Base-by-base conservation (phyloP, 129 eudicot genomes). In the Saposhnikovia divaricata region DNA sequence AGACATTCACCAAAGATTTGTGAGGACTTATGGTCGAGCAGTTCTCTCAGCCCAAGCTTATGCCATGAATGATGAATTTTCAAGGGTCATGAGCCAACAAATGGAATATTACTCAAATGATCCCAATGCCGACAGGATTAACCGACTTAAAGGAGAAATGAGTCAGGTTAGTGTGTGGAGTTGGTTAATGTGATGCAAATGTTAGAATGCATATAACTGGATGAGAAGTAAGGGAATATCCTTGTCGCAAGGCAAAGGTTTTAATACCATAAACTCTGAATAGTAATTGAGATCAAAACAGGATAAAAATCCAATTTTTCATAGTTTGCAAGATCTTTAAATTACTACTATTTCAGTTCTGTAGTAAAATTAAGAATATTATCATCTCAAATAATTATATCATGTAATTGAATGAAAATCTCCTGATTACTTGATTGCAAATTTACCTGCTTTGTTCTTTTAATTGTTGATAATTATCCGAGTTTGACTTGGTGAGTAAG, bases 31-130 rank as follows among this genome's bases (percentile, higher is more conserved):
- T 81, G 97, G 97, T n/a, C 87, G 97, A 42, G 89, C 92, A 51
- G 97, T 95, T 50, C 84, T 90, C 79, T 82, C 97, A 45, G 97
- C 99, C 23, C 96, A 93, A 70, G 94, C 99, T 76, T 95, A 95
- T 84, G 96, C 90, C 48, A 95, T 95, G 97, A 95, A 95, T 86
- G 99, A 92, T 81, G 99, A 95, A 77, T 95, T 95, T 83, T 95
- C 97, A 31, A 87, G 99, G 87, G 95, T 92, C 77, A 81, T 95
- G 76, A 95, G 89, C 85, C 97, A 95, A 80, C 97, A 92, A 84
- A 92, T 95, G 88, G 99, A 95, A 39, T 95, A 90, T 81, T 95
- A 83, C 89, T 90, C 99, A 13, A 95, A 84, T 69, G 99, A 95
- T 81, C 97, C 99, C 72, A 92, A 90, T 89, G 97, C 97, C 38